Percentiles rank a stretch among this genome's conserved stretches.
These are phyloP conservation scores for Colletotrichum gigasporum DNA, from an alignment of 2,329 filamentous ascomycete genomes.

Conservation along the genomic window DNA sequence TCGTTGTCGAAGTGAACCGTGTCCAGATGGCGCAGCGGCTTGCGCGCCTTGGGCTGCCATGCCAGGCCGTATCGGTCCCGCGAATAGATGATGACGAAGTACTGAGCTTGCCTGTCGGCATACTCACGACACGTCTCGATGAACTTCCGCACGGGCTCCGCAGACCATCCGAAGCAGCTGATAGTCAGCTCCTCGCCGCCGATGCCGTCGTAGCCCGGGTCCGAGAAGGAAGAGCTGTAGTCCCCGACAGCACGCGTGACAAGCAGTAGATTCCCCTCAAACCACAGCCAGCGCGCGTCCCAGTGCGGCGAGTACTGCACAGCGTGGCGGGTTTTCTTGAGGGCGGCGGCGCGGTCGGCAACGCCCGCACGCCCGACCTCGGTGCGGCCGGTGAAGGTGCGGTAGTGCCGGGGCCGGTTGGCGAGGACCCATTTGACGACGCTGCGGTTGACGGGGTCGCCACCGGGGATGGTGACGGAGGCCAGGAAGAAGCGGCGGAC, in stretches of 20 bases:
- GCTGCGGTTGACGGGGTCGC: slow-evolving; percentile 55
- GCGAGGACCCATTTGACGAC: slow-evolving; percentile 55
- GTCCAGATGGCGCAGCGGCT: slow-evolving; percentile 58
- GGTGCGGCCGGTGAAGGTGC: slow-evolving; percentile 55
- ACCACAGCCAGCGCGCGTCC: slow-evolving; percentile 58
- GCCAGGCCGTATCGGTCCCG: slow-evolving; percentile 55
- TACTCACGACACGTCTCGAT: slow-evolving; percentile 58
- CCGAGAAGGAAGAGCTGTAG: slow-evolving; percentile 46
- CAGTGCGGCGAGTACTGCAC: slow-evolving; percentile 57
- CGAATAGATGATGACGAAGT: slow-evolving; percentile 59
- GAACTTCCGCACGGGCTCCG: slow-evolving; percentile 55
- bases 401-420: slow-evolving; percentile 48
- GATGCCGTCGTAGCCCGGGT: slow-evolving; percentile 55
- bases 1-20: slow-evolving; percentile 60
- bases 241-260: slow-evolving; percentile 51
- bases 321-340: slow-evolving; percentile 51
- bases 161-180: slow-evolving; percentile 61
- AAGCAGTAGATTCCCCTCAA: slow-evolving; percentile 55
- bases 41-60: slow-evolving; percentile 59
- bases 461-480: slow-evolving; percentile 52
- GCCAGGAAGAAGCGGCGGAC: slow-evolving; percentile 54
- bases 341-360: slow-evolving; percentile 48
- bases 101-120: slow-evolving; percentile 56
- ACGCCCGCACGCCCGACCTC: slow-evolving; percentile 42
- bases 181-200: slow-evolving; percentile 57